Percentiles rank a stretch among this genome's conserved stretches.
phyloP scores from a whole-genome alignment of 1,284 basidiomycete genomes.

The Neotropicomus parvogracilis region DNA sequence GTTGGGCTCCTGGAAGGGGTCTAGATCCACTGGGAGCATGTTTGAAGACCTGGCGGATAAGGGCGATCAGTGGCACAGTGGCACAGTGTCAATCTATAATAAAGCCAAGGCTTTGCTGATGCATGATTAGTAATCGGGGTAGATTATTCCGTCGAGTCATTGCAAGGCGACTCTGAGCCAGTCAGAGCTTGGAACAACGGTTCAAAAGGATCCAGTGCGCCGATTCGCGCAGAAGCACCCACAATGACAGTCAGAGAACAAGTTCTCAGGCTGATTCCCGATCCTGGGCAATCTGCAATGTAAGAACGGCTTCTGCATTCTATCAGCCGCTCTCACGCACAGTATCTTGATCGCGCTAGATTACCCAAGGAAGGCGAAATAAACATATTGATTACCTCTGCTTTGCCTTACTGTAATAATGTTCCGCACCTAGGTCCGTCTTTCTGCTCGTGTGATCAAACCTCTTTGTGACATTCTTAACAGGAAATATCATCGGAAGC shows the following conservation, averaged over 20 bases:
- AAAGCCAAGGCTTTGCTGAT: no score
- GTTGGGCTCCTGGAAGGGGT: no score
- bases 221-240: not conserved
- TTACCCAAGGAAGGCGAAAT: slow-evolving; percentile 81
- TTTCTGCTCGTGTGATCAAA: slow-evolving; percentile 9
- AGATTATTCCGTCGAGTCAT: slow-evolving; percentile 6
- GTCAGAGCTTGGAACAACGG: no score
- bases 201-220: no score
- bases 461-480: slow-evolving; percentile 1
- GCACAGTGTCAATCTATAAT: no score
- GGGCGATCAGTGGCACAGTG: no score
- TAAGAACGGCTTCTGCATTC: slow-evolving; percentile 29
- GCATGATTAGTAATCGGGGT: slow-evolving; percentile 11
- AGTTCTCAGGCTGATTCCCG: slow-evolving; percentile 53
- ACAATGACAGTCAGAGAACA: slow-evolving; percentile 64
- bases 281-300: slow-evolving; percentile 49
- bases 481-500: slow-evolving; percentile 97
- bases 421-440: slow-evolving; percentile 89
- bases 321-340: slow-evolving; percentile 10
- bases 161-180: no score
- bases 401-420: slow-evolving; percentile 98
- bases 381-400: slow-evolving; percentile 93
- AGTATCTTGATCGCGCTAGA: slow-evolving; percentile 40
- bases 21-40: no score
- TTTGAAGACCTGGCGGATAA: no score